Percentiles rank a stretch among this genome's conserved stretches.
These are phyloP conservation scores for Linum trigynum DNA, from an alignment of 345 rosid species.

Conservation along the genomic window DNA sequence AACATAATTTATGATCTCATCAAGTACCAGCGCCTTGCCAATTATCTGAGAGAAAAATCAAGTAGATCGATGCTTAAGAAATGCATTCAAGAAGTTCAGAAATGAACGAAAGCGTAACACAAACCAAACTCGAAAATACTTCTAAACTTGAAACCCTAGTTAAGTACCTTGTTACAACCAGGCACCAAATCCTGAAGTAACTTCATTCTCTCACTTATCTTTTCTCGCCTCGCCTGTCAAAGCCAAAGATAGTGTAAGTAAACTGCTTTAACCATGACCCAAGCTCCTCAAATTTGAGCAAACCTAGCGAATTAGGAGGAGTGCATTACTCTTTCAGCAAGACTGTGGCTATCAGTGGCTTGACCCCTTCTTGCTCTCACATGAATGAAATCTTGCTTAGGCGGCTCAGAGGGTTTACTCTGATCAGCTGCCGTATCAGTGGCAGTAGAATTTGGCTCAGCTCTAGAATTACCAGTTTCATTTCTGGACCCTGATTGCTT, in stretches of 20 bases:
- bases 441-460: slow-evolving; percentile 16
- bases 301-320: slow-evolving; percentile 12
- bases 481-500: slow-evolving; percentile 11
- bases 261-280: background rate
- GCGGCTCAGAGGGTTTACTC: slow-evolving; percentile 15
- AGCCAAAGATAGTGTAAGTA: background rate
- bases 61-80: background rate
- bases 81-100: background rate
- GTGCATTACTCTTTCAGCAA: slow-evolving; percentile 27
- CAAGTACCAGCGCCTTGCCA: slow-evolving; percentile 1
- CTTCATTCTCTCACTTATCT: slow-evolving; percentile 7
- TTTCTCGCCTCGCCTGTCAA: background rate
- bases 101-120: background rate
- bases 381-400: slow-evolving; percentile 25
- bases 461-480: slow-evolving; percentile 7
- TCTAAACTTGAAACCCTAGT: background rate
- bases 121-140: background rate
- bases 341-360: slow-evolving; percentile 32
- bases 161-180: slow-evolving; percentile 4
- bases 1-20: slow-evolving; percentile 2
- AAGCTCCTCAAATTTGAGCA: background rate
- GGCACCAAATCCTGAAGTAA: slow-evolving; percentile 3
- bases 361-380: slow-evolving; percentile 29
- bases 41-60: background rate
- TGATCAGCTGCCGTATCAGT: slow-evolving; percentile 11